These are phyloP conservation scores for Blepharisma undulans DNA, from an alignment of 169 alveolate genomes.

Conservation along the genomic window DNA sequence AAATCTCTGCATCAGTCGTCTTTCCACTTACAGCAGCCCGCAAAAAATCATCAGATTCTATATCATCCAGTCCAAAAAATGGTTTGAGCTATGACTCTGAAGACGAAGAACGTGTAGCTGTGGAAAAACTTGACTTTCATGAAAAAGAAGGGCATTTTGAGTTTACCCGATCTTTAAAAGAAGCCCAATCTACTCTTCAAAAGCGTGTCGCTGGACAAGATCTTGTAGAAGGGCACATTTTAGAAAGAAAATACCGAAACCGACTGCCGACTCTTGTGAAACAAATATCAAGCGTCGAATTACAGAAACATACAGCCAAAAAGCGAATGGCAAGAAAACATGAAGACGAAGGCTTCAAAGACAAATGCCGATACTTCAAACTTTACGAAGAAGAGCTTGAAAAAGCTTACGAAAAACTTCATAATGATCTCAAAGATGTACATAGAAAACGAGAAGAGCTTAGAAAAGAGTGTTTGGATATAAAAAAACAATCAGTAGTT, in stretches of 20 bases:
- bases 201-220: not conserved
- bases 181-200: not conserved
- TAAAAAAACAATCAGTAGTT: not conserved
- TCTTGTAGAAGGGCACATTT: not conserved
- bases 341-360: not conserved
- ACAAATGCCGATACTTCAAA: not conserved
- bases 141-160: not conserved
- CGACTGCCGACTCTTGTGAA: not conserved
- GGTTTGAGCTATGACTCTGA: not conserved
- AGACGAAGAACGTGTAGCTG: not conserved
- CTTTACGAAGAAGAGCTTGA: not conserved
- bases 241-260: not conserved
- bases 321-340: not conserved
- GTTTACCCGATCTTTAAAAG: not conserved
- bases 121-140: not conserved
- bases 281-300: not conserved
- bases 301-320: not conserved
- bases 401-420: not conserved
- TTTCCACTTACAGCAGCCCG: not conserved
- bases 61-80: not conserved
- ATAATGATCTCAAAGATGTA: not conserved
- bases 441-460: not conserved
- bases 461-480: not conserved
- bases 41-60: not conserved
- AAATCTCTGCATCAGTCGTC: not conserved